Base-by-base conservation (phyloP, 164 flowering plant species). In the Akebia trifoliata region DNA sequence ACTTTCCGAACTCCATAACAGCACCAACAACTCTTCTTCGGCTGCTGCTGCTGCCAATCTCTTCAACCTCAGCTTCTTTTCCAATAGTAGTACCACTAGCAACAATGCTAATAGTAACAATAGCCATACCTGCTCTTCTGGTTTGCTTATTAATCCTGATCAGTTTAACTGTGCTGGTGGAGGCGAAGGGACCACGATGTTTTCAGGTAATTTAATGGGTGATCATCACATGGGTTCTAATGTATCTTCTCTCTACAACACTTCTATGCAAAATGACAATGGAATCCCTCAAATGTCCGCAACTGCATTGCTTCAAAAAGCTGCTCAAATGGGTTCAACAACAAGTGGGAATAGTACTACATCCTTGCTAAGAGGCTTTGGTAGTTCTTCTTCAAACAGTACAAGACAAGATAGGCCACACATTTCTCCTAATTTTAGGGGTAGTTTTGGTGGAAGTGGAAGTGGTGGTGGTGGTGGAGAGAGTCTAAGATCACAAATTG, bases 221-320 rank as follows among this genome's bases (percentile, higher is more conserved):
- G 74, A 69, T 49, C 74, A 68, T 9, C 62, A 47, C 32, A 49
- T 74, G 48, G 62, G 61, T 6, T 62, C 76, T 0, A 54, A 59
- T 39, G 44, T 70, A 17, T 57, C 81, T 31, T 77, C 79, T 44
- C 72, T 76, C 12, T 79, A 57, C 51, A 69, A 54, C 58, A 21
- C 39, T 36, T 53, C 75, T n/a, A 9, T 67, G 28, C 81, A 71
- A 46, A 60, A 64, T n/a, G 74, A 73, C 4, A 49, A 42, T 43
- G 54, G 62, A 2, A 31, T 66, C 22, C 73, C 89, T 1, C 85
- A 81, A 32, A 82, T 85, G 91, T 85, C 95, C 7, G 95, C 97
- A 1, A 90, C 97, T 8, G 90, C 93, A 34, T 59, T 88, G 71
- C 90, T 89, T 21, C 93, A 86, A 50, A 86, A 80, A 46, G 93